A percentile compares a stretch with the other conserved stretches of the same genome.
Conservation (phyloP, 2,329 filamentous ascomycete species). For the Amylocarpus encephaloides region DNA sequence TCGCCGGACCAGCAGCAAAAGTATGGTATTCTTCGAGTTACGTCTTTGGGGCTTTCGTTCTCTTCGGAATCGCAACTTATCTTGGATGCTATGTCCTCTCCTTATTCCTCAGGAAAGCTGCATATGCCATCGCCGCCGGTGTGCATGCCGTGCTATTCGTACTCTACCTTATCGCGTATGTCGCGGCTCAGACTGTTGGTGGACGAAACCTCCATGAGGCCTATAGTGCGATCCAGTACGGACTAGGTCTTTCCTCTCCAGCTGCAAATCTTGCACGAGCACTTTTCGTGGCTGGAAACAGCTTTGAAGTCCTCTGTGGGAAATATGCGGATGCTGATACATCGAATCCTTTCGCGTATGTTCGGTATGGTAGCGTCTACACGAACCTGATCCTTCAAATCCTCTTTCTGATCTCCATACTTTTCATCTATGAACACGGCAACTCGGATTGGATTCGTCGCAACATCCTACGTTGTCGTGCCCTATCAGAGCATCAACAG, state of each 20-base stretch:
- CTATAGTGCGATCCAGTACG: slow-evolving; percentile 50
- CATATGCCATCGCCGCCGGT: slow-evolving; percentile 25
- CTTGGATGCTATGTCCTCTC: slow-evolving; percentile 25
- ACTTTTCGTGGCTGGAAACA: slow-evolving; percentile 42
- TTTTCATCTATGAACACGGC: slow-evolving; percentile 24
- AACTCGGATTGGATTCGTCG: slow-evolving; percentile 24
- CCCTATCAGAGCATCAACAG: slow-evolving; percentile 22
- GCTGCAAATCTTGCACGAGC: slow-evolving; percentile 51
- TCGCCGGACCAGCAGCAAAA: slow-evolving; percentile 12
- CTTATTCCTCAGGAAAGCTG: slow-evolving; percentile 23
- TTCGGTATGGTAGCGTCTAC: slow-evolving; percentile 24
- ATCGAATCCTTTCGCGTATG: slow-evolving; percentile 17
- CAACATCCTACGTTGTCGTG: slow-evolving; percentile 18
- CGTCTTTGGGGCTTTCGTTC: slow-evolving; percentile 21
- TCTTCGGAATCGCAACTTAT: slow-evolving; percentile 26
- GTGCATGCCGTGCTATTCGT: slow-evolving; percentile 35
- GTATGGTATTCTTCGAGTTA: slow-evolving; percentile 21
- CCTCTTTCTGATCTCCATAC: slow-evolving; percentile 16
- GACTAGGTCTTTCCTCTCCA: slow-evolving; percentile 50
- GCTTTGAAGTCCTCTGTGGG: slow-evolving; percentile 23
- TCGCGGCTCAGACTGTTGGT: slow-evolving; percentile 50
- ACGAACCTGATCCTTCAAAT: slow-evolving; percentile 25
- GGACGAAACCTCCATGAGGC: slow-evolving; percentile 44
- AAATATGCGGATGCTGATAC: slow-evolving; percentile 21
- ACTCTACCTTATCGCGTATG: slow-evolving; percentile 42